Evolutionary conservation across 345 rosid genomes (phyloP).

Genomic region (Euclidium syriacum): DNA sequence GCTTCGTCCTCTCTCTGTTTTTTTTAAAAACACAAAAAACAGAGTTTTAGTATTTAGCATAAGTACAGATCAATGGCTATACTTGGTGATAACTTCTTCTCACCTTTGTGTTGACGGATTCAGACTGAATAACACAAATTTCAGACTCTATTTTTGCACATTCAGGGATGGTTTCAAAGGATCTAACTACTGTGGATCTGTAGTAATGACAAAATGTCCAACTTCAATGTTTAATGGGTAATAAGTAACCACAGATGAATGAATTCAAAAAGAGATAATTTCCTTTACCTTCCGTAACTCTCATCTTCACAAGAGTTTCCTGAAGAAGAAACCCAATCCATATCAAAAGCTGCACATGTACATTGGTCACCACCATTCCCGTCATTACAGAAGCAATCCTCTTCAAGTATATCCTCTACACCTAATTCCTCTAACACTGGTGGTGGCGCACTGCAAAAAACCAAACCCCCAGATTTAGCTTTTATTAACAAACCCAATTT

Average conservation of each 20-base stretch:
- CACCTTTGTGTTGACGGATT: conserved; percentile 44
- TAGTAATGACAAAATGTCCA: neutral
- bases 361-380: conserved; percentile 52
- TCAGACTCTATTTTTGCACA: conserved; percentile 33
- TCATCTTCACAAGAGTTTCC: conserved; percentile 88
- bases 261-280: neutral
- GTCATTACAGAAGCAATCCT: conserved; percentile 41
- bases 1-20: conserved; percentile 39
- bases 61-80: neutral
- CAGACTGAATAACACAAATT: conserved; percentile 43
- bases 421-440: conserved; percentile 34
- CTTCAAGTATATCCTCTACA: conserved; percentile 39
- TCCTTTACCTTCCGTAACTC: conserved; percentile 52
- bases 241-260: neutral
- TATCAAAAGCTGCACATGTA: conserved; percentile 60
- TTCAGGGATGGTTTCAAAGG: conserved; percentile 48
- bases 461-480: conserved; percentile 23
- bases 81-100: conserved; percentile 1
- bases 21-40: neutral
- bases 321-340: conserved; percentile 91
- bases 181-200: conserved; percentile 61
- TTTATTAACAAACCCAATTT: conserved; percentile 5
- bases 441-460: conserved; percentile 42
- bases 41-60: conserved; percentile 1
- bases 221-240: neutral